phyloP scores from a whole-genome alignment of 1,284 basidiomycete genomes.

The Blastosporella zonata region DNA sequence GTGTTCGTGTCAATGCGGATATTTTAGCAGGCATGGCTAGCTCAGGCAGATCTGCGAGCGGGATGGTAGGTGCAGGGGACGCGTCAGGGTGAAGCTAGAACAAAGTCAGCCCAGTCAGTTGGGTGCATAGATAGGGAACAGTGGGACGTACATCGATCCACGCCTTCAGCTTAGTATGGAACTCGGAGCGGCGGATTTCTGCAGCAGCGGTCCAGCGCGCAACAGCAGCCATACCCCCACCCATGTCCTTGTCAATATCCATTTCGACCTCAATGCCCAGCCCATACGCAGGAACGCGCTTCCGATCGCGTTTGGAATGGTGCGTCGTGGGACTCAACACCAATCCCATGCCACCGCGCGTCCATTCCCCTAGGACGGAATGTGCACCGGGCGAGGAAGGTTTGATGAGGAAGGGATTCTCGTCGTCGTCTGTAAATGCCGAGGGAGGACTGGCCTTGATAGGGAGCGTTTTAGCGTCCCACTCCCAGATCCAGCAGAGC shows the following conservation, averaged over 20 bases:
- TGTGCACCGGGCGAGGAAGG: constrained; percentile 27
- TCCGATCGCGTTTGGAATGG: constrained; percentile 58
- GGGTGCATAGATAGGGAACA: neutral
- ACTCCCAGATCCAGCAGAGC: constrained; percentile 87
- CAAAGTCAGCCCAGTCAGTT: constrained; percentile 5
- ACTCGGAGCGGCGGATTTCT: constrained; percentile 55
- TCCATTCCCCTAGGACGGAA: constrained; percentile 57
- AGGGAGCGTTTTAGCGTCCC: constrained; percentile 55
- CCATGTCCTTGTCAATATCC: constrained; percentile 75
- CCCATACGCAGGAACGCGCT: constrained; percentile 73
- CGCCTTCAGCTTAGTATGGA: constrained; percentile 54
- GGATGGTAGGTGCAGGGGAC: constrained; percentile 51
- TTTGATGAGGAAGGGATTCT: constrained; percentile 69
- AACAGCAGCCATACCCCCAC: constrained; percentile 77
- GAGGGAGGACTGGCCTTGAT: constrained; percentile 13
- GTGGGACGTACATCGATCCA: constrained; percentile 57
- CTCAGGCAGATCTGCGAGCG: constrained; percentile 62
- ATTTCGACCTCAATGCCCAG: constrained; percentile 83
- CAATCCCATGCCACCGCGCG: constrained; percentile 73
- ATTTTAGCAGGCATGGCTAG: constrained; percentile 50
- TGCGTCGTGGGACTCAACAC: constrained; percentile 69
- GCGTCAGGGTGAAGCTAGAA: constrained; percentile 48
- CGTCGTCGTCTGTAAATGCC: constrained; percentile 43
- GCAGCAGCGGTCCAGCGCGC: constrained; percentile 76
- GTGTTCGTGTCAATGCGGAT: constrained; percentile 63